A percentile compares a stretch with the other conserved stretches of the same genome.
These are phyloP conservation scores for Peronospora farinosa DNA, from an alignment of 352 stramenopile genomes.

Conservation along the genomic window DNA sequence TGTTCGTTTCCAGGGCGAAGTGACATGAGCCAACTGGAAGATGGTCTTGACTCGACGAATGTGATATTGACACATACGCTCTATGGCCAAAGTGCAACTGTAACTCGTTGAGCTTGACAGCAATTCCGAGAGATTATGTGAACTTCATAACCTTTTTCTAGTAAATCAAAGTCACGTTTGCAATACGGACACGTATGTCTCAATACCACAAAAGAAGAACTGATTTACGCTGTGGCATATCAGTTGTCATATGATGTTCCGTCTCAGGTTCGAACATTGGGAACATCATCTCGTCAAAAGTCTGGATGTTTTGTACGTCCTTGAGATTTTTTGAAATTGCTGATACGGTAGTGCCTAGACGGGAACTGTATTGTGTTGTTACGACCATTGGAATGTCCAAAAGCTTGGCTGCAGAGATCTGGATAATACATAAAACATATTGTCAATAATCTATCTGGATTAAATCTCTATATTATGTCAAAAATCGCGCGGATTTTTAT, in stretches of 20 bases:
- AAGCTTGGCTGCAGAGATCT: constrained; percentile 62
- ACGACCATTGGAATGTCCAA: constrained; percentile 90
- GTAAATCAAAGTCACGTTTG: constrained; percentile 95
- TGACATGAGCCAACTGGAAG: constrained; percentile 87
- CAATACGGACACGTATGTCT: constrained; percentile 92
- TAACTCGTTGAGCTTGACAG: constrained; percentile 86
- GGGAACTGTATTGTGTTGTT: too few species aligned
- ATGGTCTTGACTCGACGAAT: constrained; percentile 91
- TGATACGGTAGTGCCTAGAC: constrained; percentile 53
- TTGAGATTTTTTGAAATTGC: constrained; percentile 52
- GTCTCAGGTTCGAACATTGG: constrained; percentile 95
- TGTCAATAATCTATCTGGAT: too few species aligned
- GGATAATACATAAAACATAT: too few species aligned
- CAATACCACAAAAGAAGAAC: constrained; percentile 96
- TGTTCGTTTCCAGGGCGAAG: too few species aligned
- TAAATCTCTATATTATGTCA: too few species aligned
- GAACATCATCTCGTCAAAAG: constrained; percentile 98
- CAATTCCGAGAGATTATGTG: constrained; percentile 92
- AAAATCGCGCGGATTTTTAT: too few species aligned
- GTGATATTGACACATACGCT: constrained; percentile 94
- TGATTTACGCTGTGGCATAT: constrained; percentile 54
- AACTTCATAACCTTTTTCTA: constrained; percentile 94
- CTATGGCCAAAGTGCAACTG: constrained; percentile 90
- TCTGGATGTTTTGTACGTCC: constrained; percentile 43
- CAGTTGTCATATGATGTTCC: constrained; percentile 54